Evolutionary conservation across 164 flowering plant species (phyloP).

Genomic region (Chimonanthus praecox): DNA sequence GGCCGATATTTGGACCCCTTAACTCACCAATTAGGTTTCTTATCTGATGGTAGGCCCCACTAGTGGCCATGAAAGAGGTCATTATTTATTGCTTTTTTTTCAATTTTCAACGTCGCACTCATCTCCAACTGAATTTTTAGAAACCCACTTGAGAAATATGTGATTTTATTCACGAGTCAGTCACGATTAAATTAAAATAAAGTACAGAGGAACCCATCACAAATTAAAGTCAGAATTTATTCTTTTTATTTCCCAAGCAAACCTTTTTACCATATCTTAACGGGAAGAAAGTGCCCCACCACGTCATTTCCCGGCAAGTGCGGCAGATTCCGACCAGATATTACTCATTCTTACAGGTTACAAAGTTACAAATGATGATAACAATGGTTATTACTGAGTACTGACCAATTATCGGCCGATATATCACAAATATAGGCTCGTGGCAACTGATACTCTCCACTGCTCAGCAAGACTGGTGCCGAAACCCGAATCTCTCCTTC

Average conservation of each 20-base stretch:
- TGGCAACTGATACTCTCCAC: not conserved
- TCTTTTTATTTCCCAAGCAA: not conserved
- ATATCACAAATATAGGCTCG: not conserved
- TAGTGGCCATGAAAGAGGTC: no score
- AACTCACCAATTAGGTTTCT: no score
- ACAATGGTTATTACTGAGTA: not conserved
- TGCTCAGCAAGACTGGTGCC: constrained; percentile 28
- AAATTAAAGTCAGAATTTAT: not conserved
- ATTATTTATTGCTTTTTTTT: not conserved
- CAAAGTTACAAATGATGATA: not conserved
- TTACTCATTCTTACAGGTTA: not conserved
- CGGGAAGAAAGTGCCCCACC: not conserved
- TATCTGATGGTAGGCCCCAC: no score
- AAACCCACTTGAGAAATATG: not conserved
- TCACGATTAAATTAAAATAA: not conserved
- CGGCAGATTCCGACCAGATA: not conserved
- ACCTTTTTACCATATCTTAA: not conserved
- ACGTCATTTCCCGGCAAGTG: not conserved
- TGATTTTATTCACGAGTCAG: no score
- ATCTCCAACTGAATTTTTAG: not conserved
- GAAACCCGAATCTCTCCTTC: constrained; percentile 48
- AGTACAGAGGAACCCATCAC: not conserved
- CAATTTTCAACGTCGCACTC: not conserved
- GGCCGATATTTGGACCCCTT: no score
- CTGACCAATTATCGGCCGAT: not conserved